Evolutionary conservation across 306 rosid genomes (phyloP).

Genomic region (Albizia julibrissin): DNA sequence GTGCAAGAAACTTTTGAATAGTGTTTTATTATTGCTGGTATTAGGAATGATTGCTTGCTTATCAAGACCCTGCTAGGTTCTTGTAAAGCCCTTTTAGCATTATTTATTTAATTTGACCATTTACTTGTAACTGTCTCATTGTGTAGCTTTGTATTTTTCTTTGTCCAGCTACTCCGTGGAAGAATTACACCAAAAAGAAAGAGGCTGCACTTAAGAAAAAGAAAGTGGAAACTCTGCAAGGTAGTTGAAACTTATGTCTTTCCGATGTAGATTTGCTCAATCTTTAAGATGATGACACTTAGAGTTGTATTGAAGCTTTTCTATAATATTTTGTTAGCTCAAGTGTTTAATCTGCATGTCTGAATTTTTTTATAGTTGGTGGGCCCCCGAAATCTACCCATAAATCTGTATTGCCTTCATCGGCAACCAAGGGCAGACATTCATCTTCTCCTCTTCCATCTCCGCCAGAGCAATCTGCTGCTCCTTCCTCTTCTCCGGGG

Average conservation of each 20-base stretch:
- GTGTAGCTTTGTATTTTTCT: slow-evolving; percentile 35
- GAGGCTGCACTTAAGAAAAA: slow-evolving; percentile 78
- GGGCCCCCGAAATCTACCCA: slow-evolving; percentile 63
- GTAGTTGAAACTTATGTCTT: slow-evolving; percentile 51
- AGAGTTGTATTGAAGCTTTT: slow-evolving; percentile 19
- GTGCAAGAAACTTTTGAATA: slow-evolving; percentile 15
- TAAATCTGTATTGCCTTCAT: slow-evolving; percentile 59
- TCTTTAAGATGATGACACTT: slow-evolving; percentile 18
- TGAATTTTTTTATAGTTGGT: slow-evolving; percentile 44
- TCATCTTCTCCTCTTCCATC: slow-evolving; percentile 80
- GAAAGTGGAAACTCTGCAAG: slow-evolving; percentile 75
- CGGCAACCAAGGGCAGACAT: slow-evolving; percentile 60
- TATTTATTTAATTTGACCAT: slow-evolving; percentile 20
- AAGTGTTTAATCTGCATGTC: slow-evolving; percentile 22
- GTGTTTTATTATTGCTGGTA: background rate
- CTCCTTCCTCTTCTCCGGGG: slow-evolving; percentile 64
- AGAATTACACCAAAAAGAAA: slow-evolving; percentile 65
- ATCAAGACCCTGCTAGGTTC: slow-evolving; percentile 33
- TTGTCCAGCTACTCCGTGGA: slow-evolving; percentile 78
- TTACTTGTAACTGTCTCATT: slow-evolving; percentile 27
- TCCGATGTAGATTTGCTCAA: slow-evolving; percentile 13
- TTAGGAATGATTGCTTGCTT: slow-evolving; percentile 28
- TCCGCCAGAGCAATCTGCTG: slow-evolving; percentile 68
- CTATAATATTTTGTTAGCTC: slow-evolving; percentile 19
- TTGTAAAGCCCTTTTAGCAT: slow-evolving; percentile 26